A percentile compares a stretch with the other conserved stretches of the same genome.
phyloP scores from a whole-genome alignment of 768 basidiomycete species.

The Russula griseocarnosa region DNA sequence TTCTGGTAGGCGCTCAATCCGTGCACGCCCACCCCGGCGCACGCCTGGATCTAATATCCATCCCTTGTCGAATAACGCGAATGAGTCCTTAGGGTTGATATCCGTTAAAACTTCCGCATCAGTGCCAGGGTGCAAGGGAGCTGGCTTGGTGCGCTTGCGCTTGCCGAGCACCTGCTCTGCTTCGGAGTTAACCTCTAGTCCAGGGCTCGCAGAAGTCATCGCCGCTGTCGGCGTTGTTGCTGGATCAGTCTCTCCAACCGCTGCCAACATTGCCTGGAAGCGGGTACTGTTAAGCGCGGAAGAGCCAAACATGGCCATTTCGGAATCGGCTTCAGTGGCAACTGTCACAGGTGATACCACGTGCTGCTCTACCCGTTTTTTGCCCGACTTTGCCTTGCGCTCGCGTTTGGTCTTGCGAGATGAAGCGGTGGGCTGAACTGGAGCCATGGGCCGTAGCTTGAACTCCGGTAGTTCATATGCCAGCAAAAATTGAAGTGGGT shows the following conservation, averaged over 20 bases:
- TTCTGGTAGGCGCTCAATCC: constrained; percentile 42
- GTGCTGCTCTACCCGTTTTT: constrained; percentile 19
- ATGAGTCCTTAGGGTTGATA: constrained; percentile 67
- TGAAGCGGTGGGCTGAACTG: constrained; percentile 39
- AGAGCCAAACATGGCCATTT: constrained; percentile 40
- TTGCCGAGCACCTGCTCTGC: constrained; percentile 21
- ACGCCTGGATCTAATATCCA: constrained; percentile 83
- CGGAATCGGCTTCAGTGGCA: constrained; percentile 10
- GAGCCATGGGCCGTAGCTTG: constrained; percentile 59
- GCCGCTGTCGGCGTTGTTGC: neutral
- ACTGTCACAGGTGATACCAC: neutral
- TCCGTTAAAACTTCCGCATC: constrained; percentile 60
- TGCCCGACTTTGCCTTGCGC: constrained; percentile 20
- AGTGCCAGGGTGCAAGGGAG: constrained; percentile 35
- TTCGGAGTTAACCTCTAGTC: neutral
- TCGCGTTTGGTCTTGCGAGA: constrained; percentile 35
- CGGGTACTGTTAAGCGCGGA: constrained; percentile 43
- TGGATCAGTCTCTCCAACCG: constrained; percentile 9
- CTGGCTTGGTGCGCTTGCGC: constrained; percentile 22
- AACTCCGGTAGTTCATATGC: constrained; percentile 58
- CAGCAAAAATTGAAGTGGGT: constrained; percentile 66
- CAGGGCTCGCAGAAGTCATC: constrained; percentile 1
- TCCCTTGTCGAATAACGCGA: constrained; percentile 78
- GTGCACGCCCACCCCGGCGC: constrained; percentile 55
- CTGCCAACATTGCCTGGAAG: constrained; percentile 25